Conservation (phyloP, 257 asterid genomes). For the Misopates orontium region DNA sequence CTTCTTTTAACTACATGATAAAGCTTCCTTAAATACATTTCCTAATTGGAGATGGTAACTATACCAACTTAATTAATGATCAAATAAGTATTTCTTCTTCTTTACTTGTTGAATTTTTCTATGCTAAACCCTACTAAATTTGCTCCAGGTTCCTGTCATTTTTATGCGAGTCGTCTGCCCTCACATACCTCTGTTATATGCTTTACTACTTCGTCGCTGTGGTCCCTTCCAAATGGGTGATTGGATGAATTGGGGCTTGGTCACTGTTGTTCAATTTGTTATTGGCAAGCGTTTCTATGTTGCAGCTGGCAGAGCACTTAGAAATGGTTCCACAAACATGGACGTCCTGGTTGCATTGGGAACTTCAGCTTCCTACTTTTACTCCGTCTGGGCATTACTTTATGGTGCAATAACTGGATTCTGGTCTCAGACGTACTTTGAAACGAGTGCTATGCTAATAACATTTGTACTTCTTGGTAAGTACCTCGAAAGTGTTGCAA, state of each 20-base stretch:
- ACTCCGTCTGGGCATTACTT: slow-evolving; percentile 84
- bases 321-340: slow-evolving; percentile 97
- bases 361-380: slow-evolving; percentile 93
- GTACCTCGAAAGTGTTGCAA: slow-evolving; percentile 90
- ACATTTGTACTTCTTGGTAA: slow-evolving; percentile 95
- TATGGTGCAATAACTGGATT: slow-evolving; percentile 94
- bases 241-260: slow-evolving; percentile 95
- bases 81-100: slow-evolving; percentile 11
- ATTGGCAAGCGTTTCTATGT: slow-evolving; percentile 95
- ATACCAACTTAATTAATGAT: slow-evolving; percentile 15
- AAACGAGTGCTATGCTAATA: slow-evolving; percentile 96
- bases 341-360: slow-evolving; percentile 97
- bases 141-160: slow-evolving; percentile 80
- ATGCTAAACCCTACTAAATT: slow-evolving; percentile 26
- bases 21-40: neutral
- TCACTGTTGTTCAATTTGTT: slow-evolving; percentile 81
- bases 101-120: slow-evolving; percentile 7
- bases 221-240: slow-evolving; percentile 99
- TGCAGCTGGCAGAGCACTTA: slow-evolving; percentile 97
- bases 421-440: slow-evolving; percentile 92
- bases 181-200: slow-evolving; percentile 77
- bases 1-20: slow-evolving; percentile 15
- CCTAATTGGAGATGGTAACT: neutral
- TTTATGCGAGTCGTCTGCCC: slow-evolving; percentile 93
- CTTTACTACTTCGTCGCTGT: slow-evolving; percentile 78